A percentile compares a stretch with the other conserved stretches of the same genome.
phyloP scores from a whole-genome alignment of 2,329 filamentous ascomycete genomes.

The Stemphylium beticola region DNA sequence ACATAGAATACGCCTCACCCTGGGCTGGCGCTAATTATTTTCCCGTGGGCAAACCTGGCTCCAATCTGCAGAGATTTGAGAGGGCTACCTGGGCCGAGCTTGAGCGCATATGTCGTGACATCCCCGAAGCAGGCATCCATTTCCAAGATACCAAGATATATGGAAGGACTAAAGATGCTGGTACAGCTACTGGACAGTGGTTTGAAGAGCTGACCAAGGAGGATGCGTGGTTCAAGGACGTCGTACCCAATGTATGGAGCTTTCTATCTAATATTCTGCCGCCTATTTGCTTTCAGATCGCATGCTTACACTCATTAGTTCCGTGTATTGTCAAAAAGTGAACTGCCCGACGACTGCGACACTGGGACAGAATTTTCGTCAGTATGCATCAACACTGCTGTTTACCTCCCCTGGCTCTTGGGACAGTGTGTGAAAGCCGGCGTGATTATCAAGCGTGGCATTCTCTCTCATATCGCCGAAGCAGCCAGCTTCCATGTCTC shows the following conservation, averaged over 20 bases:
- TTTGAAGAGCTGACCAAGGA: slow-evolving; percentile 71
- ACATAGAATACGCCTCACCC: slow-evolving; percentile 89
- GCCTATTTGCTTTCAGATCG: neutral
- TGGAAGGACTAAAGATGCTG: slow-evolving; percentile 69
- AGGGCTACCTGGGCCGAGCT: slow-evolving; percentile 55
- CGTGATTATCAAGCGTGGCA: slow-evolving; percentile 60
- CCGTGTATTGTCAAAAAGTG: slow-evolving; percentile 62
- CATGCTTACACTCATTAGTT: slow-evolving; percentile 55
- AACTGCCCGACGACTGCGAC: slow-evolving; percentile 68
- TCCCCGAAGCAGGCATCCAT: slow-evolving; percentile 80
- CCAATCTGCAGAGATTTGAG: slow-evolving; percentile 50
- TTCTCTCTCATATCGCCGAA: slow-evolving; percentile 71
- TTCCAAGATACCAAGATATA: slow-evolving; percentile 69
- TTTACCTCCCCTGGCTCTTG: slow-evolving; percentile 87
- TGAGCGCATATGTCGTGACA: slow-evolving; percentile 57
- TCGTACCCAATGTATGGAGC: slow-evolving; percentile 69
- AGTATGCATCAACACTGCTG: slow-evolving; percentile 86
- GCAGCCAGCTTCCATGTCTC: slow-evolving; percentile 67
- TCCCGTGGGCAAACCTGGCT: slow-evolving; percentile 58
- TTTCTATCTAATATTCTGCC: neutral
- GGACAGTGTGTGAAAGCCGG: slow-evolving; percentile 79
- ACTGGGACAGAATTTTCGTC: slow-evolving; percentile 79
- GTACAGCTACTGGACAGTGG: slow-evolving; percentile 60
- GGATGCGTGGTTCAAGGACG: slow-evolving; percentile 74
- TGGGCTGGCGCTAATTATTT: slow-evolving; percentile 83